phyloP scores from a whole-genome alignment of 2,329 filamentous ascomycete species.

The Byssothecium circinans region DNA sequence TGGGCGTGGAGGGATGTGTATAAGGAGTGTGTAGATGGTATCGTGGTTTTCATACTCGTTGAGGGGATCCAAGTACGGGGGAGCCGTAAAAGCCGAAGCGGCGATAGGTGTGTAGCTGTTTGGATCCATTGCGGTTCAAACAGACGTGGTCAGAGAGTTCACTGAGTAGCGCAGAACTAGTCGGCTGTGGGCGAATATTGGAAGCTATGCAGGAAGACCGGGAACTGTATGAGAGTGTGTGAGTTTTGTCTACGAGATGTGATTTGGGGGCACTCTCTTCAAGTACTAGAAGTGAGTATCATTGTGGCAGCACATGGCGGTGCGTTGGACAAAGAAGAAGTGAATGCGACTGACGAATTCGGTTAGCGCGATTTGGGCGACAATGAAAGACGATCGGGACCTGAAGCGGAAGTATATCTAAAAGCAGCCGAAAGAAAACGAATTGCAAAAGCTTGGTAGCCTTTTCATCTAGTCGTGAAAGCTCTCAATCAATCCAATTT shows the following conservation, averaged over 20 bases:
- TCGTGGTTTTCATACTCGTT: conserved; percentile 22
- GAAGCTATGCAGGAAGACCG: not conserved
- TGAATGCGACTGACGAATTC: not conserved
- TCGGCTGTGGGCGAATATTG: not conserved
- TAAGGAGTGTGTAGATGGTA: conserved; percentile 26
- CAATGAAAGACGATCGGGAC: not conserved
- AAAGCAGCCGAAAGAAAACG: too few species aligned
- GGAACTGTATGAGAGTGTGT: too few species aligned
- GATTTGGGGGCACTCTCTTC: too few species aligned
- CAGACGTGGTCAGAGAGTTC: not conserved
- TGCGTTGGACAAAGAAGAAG: not conserved
- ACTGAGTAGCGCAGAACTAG: not conserved
- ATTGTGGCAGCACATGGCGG: not conserved
- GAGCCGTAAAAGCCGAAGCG: not conserved
- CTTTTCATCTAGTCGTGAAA: too few species aligned
- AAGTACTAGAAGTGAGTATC: not conserved
- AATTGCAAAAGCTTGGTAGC: too few species aligned
- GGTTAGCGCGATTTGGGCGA: not conserved
- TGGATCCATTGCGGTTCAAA: not conserved
- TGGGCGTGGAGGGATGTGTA: conserved; percentile 21
- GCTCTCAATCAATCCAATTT: too few species aligned
- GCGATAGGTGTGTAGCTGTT: conserved; percentile 4
- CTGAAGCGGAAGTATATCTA: too few species aligned
- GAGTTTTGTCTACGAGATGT: too few species aligned
- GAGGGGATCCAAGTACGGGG: conserved; percentile 20